Base-by-base conservation (phyloP, 2,329 filamentous ascomycete species). In the Diplodia sapinea region DNA sequence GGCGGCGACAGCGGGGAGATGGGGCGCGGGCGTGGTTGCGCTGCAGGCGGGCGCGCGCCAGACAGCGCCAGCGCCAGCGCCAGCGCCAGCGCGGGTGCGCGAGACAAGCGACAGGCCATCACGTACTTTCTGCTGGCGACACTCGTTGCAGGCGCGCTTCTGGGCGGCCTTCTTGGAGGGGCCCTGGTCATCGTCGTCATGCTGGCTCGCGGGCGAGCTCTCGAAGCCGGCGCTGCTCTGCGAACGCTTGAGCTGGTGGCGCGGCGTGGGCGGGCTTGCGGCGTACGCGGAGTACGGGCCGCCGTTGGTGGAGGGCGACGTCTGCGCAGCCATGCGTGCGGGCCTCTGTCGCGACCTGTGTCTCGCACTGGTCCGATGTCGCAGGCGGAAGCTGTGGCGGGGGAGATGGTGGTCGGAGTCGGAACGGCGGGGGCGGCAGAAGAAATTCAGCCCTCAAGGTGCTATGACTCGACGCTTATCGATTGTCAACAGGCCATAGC, bases 71-170 rank as follows among this genome's bases (percentile, higher is more conserved):
- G 26, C 26, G 26, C 23, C 23, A 26, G 23, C 23, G 23, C 23
- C 23, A 23, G 2, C n/a, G n/a, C n/a, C 23, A 23, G 23, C 23
- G 23, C 23, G 23, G 23, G 23, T 2, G 23, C 23, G 23, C 23
- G 2, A 1, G 23, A 26, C 23, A 26, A 26, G 26, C 26, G 43
- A 6, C 9, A 38, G 26, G 9, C 33, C 23, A 20, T 9, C 31
- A 71, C 74, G 82, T 85, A 92, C 91, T 84, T 94, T 94, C 79
- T 94, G 91, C 80, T 94, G 91, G 70, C 91, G 86, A 76, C 91
- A 94, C 79, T 94, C 91, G 75, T 94, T 94, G 79, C 91, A 94
- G 6, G 91, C 91, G 73, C 92, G 85, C 82, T 94, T 93, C 59
- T 79, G 77, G 50, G 76, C 59, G 70, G 71, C 23, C 29, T 71